Evolutionary conservation across 495 filamentous ascomycete species (phyloP).

Genomic region (Lepraria neglecta): DNA sequence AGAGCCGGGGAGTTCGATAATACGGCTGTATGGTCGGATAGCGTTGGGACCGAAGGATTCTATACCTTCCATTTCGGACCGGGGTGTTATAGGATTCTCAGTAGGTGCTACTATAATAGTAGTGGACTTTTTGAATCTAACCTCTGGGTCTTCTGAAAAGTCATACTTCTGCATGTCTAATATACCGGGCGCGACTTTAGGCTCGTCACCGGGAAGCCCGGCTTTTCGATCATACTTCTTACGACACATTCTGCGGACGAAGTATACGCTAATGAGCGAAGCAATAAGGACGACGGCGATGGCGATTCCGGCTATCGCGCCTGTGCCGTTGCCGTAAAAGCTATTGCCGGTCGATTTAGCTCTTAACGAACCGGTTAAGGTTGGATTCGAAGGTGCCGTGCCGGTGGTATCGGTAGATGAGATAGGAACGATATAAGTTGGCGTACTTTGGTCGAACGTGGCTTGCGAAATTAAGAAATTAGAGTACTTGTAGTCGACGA

Average conservation of each 20-base stretch:
- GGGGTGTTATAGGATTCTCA: conserved; percentile 21
- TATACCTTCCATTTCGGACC: conserved; percentile 14
- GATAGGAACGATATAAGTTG: conserved; percentile 23
- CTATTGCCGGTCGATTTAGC: conserved; percentile 4
- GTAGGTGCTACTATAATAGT: conserved; percentile 10
- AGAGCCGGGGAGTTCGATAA: conserved; percentile 19
- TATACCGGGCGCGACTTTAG: not conserved
- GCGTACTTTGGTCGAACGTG: conserved; percentile 19
- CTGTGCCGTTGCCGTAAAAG: conserved; percentile 18
- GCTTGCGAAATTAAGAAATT: conserved; percentile 27
- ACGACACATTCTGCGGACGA: conserved; percentile 8
- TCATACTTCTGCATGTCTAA: conserved; percentile 6
- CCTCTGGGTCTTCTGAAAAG: conserved; percentile 18
- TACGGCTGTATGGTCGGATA: conserved; percentile 7
- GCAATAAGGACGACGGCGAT: conserved; percentile 22
- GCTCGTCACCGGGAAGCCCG: not conserved
- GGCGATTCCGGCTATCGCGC: conserved; percentile 23
- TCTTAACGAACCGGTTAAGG: conserved; percentile 3
- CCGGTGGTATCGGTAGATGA: conserved; percentile 11
- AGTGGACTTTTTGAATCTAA: conserved; percentile 7
- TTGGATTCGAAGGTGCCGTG: not conserved
- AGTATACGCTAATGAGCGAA: conserved; percentile 16
- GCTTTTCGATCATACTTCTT: conserved; percentile 1
- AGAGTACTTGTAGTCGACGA: conserved; percentile 26
- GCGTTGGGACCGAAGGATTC: conserved; percentile 9